Conservation (phyloP, 1,139 yeast species). For the Kluyveromyces sp. region DNA sequence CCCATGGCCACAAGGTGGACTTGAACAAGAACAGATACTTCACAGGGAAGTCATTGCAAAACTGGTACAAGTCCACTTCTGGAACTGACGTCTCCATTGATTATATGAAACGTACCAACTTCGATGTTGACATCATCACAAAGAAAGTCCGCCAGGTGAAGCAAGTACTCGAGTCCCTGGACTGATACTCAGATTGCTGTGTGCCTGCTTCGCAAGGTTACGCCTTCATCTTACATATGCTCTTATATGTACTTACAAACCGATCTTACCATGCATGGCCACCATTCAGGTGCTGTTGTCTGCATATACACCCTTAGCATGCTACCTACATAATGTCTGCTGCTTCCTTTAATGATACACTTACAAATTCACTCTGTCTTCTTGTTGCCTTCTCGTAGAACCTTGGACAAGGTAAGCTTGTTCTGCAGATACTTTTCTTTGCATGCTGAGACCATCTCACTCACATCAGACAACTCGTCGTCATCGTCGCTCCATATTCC, state of each 20-base stretch:
- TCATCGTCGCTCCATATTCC: slow-evolving; percentile 33
- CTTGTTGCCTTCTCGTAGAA: slow-evolving; percentile 11
- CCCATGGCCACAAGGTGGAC: slow-evolving; percentile 16
- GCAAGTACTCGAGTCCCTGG: slow-evolving; percentile 28
- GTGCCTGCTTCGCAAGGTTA: no score
- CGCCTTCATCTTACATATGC: no score
- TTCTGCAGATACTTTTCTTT: slow-evolving; percentile 18
- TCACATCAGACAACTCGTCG: slow-evolving; percentile 15
- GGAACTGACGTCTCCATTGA: slow-evolving; percentile 33
- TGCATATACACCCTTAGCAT: not conserved
- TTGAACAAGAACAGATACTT: slow-evolving; percentile 21
- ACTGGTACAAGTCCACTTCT: slow-evolving; percentile 28
- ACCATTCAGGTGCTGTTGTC: not conserved
- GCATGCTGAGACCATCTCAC: slow-evolving; percentile 18
- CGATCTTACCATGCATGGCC: no score
- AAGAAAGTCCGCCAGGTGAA: slow-evolving; percentile 31
- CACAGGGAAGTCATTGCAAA: slow-evolving; percentile 20
- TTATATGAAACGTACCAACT: slow-evolving; percentile 31
- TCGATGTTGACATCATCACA: slow-evolving; percentile 28
- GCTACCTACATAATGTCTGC: not conserved
- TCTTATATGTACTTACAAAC: no score
- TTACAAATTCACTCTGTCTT: not conserved
- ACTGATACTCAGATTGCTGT: no score
- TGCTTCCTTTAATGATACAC: not conserved
- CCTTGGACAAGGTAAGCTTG: slow-evolving; percentile 18